Evolutionary conservation across 371 early-diverging fungal species (phyloP), one percentile per base, ranked within the genome.

Genomic region (Mortierella sp.): DNA sequence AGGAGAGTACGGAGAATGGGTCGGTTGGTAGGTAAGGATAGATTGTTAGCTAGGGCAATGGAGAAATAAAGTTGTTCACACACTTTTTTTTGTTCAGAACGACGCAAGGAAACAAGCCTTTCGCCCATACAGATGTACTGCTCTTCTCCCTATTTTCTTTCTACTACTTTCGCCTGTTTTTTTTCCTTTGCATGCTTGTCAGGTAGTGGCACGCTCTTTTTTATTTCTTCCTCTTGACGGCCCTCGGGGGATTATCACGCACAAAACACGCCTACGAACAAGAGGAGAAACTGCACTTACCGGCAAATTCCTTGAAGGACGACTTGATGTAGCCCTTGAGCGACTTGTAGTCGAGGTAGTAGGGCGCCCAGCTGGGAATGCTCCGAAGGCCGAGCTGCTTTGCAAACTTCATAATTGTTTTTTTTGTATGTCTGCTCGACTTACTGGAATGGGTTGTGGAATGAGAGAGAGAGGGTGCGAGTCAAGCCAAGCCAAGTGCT

Each of bases 371-470:
- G 26, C 89, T 86, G 11, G 93, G 92, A 55, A 93, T 90, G 54
- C 89, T 87, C 61, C 91, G 76, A 24, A 93, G 88, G 19, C 90
- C 88, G 19, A 93, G 89, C 61, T 93, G 93, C 82, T 92, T 91
- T 71, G 90, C 90, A 85, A 92, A 93, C 88, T 92, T 93, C 92
- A 93, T 93, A 28, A 19, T 16, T 54, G 24, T 5, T 43, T 64
- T 57, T 67, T 40, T 67, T 67, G 40, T 21, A 21, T 40, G 34
- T 10, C 5, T 40, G 34, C n/a, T 24, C 6, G 10, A 26, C 14
- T 26, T 5, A 14, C 28, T 11, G 26, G 34, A 50, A 51, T 37
- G 26, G 57, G 37, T 48, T 13, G 26, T 44, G 5, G 28, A 31
- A 26, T 71, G 71, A 50, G 28, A 46, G 21, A 24, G 34, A 72